Evolutionary conservation across 1,139 yeast genomes (phyloP).

Genomic region (Scheffersomyces titani): DNA sequence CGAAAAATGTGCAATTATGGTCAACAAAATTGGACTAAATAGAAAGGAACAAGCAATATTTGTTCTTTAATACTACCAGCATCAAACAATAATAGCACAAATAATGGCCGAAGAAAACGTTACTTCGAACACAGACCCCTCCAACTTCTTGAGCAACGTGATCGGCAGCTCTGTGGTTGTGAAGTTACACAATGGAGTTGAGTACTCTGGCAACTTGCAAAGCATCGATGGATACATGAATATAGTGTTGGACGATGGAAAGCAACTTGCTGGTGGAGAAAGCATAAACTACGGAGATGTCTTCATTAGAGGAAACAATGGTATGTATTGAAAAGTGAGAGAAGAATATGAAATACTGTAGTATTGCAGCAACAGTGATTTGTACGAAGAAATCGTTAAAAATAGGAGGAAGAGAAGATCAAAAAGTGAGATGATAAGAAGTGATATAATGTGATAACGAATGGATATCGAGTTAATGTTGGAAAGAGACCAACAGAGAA

Average conservation of each 20-base stretch:
- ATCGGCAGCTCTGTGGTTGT: slow-evolving; percentile 82
- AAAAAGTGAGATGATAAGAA: too few species aligned
- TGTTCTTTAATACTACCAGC: background rate
- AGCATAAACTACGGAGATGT: slow-evolving; percentile 76
- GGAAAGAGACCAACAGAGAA: background rate
- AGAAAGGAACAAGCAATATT: background rate
- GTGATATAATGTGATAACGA: too few species aligned
- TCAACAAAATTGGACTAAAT: background rate
- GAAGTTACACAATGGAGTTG: slow-evolving; percentile 83
- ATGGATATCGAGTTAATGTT: too few species aligned
- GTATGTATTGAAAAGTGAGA: slow-evolving; percentile 43
- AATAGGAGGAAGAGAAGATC: too few species aligned
- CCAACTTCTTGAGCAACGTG: slow-evolving; percentile 77
- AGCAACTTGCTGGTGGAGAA: slow-evolving; percentile 63
- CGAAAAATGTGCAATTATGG: background rate
- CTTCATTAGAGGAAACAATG: slow-evolving; percentile 92
- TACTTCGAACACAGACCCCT: slow-evolving; percentile 51
- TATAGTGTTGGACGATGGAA: slow-evolving; percentile 77
- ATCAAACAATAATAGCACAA: background rate
- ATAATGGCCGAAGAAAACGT: background rate
- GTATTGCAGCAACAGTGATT: background rate
- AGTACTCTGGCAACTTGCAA: slow-evolving; percentile 71
- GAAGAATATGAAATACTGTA: background rate
- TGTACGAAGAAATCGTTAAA: too few species aligned
- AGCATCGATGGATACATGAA: slow-evolving; percentile 98